These are phyloP conservation scores for Crassisporium funariophilum DNA, from an alignment of 768 basidiomycete species.

Conservation along the genomic window DNA sequence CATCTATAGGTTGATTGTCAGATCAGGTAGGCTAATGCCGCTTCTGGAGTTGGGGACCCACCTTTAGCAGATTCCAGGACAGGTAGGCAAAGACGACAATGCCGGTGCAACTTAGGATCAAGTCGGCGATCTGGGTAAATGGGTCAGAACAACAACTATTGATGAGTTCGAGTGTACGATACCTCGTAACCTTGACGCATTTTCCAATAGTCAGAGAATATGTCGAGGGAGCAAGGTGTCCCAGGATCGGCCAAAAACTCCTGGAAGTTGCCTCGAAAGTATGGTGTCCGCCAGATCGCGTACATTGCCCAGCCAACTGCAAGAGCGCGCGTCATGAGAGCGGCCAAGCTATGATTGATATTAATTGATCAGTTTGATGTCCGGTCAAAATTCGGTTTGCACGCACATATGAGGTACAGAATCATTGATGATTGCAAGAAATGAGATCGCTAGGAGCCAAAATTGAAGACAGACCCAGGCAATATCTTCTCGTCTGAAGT, in stretches of 20 bases:
- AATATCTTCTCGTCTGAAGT: conserved; percentile 47
- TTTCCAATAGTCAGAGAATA: conserved; percentile 48
- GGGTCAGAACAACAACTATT: neutral
- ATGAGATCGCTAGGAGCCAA: conserved; percentile 55
- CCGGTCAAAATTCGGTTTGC: too few relatives aligned
- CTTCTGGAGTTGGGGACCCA: conserved; percentile 15
- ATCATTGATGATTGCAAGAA: conserved; percentile 49
- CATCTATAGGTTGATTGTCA: conserved; percentile 34
- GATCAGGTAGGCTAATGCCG: neutral
- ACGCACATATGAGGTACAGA: conserved; percentile 58
- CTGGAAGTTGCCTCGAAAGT: conserved; percentile 34
- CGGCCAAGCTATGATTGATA: conserved; percentile 41
- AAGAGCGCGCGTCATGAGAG: conserved; percentile 47
- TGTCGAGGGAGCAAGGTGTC: conserved; percentile 50
- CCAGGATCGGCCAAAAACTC: conserved; percentile 39
- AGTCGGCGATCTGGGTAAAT: conserved; percentile 48
- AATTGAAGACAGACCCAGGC: conserved; percentile 51
- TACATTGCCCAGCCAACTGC: conserved; percentile 54
- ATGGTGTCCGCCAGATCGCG: conserved; percentile 47
- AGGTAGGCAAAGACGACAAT: conserved; percentile 44
- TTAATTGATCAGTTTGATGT: neutral
- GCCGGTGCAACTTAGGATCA: conserved; percentile 46
- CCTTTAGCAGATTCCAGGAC: conserved; percentile 48
- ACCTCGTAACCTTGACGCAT: conserved; percentile 47
- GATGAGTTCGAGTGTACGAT: neutral